phyloP scores from a whole-genome alignment of 495 filamentous ascomycete species.

The Hypoxylon perforatum region DNA sequence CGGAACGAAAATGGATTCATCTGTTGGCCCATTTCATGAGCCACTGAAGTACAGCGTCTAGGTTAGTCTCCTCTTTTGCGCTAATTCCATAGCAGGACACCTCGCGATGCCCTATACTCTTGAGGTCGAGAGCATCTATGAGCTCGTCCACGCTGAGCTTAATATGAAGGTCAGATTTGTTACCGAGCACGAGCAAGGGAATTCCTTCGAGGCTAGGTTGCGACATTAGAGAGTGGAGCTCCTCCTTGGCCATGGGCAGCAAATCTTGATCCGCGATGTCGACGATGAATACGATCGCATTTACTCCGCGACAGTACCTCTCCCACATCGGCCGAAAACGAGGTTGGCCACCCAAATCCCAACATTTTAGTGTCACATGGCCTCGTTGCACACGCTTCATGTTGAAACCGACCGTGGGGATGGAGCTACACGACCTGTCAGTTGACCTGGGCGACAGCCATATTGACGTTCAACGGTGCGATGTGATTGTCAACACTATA shows the following conservation, averaged over 20 bases:
- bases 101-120: conserved; percentile 88
- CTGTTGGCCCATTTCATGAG: conserved; percentile 86
- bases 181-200: conserved; percentile 94
- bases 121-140: conserved; percentile 92
- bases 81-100: conserved; percentile 99
- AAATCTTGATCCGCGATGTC: conserved; percentile 86
- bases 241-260: conserved; percentile 88
- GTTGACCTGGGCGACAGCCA: conserved; percentile 53
- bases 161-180: conserved; percentile 92
- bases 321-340: conserved; percentile 99
- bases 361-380: conserved; percentile 98
- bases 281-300: conserved; percentile 98
- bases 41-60: conserved; percentile 97
- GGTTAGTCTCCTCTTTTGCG: conserved; percentile 97
- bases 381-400: conserved; percentile 98
- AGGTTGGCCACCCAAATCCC: conserved; percentile 97
- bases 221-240: conserved; percentile 87
- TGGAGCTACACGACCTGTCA: conserved; percentile 74
- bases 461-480: conserved; percentile 23
- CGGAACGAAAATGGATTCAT: conserved; percentile 40
- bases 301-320: conserved; percentile 95
- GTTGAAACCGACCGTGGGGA: conserved; percentile 98
- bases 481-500: conserved; percentile 17
- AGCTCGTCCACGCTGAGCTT: conserved; percentile 93
- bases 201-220: conserved; percentile 89